Conservation (phyloP, 192 early-diverging fungal species). For the Rhizophagus prolifer region DNA sequence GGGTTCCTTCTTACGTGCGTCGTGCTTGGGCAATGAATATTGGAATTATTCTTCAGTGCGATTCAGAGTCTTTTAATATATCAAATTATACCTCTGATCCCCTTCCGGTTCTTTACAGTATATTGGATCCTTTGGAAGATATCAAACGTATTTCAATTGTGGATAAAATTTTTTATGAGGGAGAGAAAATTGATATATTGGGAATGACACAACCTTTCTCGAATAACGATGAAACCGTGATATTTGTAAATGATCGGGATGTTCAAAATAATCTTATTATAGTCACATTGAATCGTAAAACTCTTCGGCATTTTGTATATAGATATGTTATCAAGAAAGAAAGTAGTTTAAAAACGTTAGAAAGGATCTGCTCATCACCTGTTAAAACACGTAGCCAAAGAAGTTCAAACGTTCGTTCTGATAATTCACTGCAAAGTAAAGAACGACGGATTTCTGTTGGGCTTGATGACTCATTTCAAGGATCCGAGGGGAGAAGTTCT, state of each 20-base stretch:
- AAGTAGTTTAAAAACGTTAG: constrained; percentile 9
- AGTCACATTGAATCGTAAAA: constrained; percentile 17
- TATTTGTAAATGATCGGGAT: constrained; percentile 26
- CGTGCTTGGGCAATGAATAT: constrained; percentile 47
- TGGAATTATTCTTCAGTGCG: constrained; percentile 46
- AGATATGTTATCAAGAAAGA: constrained; percentile 19
- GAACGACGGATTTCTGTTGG: background rate
- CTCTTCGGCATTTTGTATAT: constrained; percentile 7
- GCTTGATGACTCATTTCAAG: constrained; percentile 2
- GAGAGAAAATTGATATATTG: background rate
- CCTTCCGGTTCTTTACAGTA: constrained; percentile 42
- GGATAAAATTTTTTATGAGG: constrained; percentile 11
- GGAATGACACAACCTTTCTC: constrained; percentile 9
- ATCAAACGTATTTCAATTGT: constrained; percentile 38
- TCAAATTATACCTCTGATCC: background rate
- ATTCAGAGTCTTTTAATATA: constrained; percentile 9
- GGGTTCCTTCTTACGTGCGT: constrained; percentile 42
- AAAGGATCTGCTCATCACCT: background rate
- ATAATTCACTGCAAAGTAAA: background rate
- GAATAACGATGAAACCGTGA: constrained; percentile 17
- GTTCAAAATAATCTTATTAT: constrained; percentile 3
- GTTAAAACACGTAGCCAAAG: background rate
- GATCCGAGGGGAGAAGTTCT: background rate
- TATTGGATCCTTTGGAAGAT: constrained; percentile 49
- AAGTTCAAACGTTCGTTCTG: constrained; percentile 11